Base-by-base conservation (phyloP, 2,329 filamentous ascomycete species). In the Trichoderma oligosporum region DNA sequence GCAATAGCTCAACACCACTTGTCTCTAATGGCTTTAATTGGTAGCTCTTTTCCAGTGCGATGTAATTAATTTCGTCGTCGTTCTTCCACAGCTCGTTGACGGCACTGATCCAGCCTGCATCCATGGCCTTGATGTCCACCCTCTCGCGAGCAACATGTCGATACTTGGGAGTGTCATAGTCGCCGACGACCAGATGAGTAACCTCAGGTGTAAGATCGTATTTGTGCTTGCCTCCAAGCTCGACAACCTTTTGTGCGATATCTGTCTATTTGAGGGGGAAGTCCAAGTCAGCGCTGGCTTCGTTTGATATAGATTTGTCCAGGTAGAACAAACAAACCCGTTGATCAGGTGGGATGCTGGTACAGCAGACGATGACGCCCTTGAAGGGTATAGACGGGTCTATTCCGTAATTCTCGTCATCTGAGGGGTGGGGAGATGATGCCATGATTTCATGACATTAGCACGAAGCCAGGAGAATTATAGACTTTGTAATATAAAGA, bases 151-250 rank as follows among this genome's bases (percentile, higher is more conserved):
- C 94, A 67, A 97, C 93, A 78, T 96, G 96, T 71, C 86, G 88
- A 74, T 99, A 99, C 73, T 99, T 99, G 48, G 88, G 84, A 1
- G 93, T 97, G 69, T 93, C 84, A 66, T 91, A 88, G 66, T 89
- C 86, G 70, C 92, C 94, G 61, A 96, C 90, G 61, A 99, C 82
- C 45, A 99, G 84, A 75, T 99, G 94, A 4, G 94, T 97, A 46
- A 96, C 91, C 71, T 97, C 91, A 57, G 89, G 89, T n/a, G 92
- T 97, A 42, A 99, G 83, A 71, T 99, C 92, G 71, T 91, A 88
- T 66, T 89, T 91, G 78, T 96, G 89, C 60, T 82, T 73, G 49
- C 92, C 94, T 62, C 94, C 94, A 78, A 99, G 91, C 68, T 96
- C 84, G 61, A 78, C 73, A 16, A 89, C 88, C 60, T 85, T 83